These are phyloP conservation scores for Saccharomycopsis fibuligera DNA, from an alignment of 805 yeast genomes.

Conservation along the genomic window DNA sequence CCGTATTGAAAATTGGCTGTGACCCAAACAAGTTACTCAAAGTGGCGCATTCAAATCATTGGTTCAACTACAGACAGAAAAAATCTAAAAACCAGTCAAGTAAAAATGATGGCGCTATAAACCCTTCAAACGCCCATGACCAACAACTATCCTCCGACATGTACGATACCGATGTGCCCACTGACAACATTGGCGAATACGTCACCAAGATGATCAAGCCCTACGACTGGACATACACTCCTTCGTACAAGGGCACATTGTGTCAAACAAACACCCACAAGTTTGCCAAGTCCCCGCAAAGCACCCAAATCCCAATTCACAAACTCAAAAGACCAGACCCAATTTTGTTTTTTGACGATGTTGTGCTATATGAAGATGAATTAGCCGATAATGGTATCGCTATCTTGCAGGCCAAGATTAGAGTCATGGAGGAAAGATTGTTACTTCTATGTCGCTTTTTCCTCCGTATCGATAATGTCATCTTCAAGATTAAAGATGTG, in stretches of 20 bases:
- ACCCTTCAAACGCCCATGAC: slow-evolving; percentile 22
- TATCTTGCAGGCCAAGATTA: slow-evolving; percentile 64
- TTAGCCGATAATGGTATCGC: slow-evolving; percentile 94
- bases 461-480: slow-evolving; percentile 83
- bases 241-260: slow-evolving; percentile 65
- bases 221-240: slow-evolving; percentile 93
- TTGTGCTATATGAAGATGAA: slow-evolving; percentile 88
- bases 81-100: slow-evolving; percentile 20
- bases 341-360: slow-evolving; percentile 82
- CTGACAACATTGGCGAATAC: slow-evolving; percentile 29
- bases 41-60: slow-evolving; percentile 83
- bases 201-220: slow-evolving; percentile 65
- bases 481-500: slow-evolving; percentile 78
- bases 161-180: slow-evolving; percentile 25
- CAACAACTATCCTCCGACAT: slow-evolving; percentile 12
- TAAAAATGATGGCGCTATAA: background rate
- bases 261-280: slow-evolving; percentile 12
- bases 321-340: slow-evolving; percentile 73
- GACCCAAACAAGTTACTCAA: slow-evolving; percentile 45
- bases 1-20: slow-evolving; percentile 36
- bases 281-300: slow-evolving; percentile 19
- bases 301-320: slow-evolving; percentile 57
- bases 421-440: slow-evolving; percentile 84
- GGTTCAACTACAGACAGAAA: slow-evolving; percentile 47
- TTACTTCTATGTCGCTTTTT: slow-evolving; percentile 72